phyloP scores from a whole-genome alignment of 192 early-diverging fungal genomes.

The Dissophora ornata region DNA sequence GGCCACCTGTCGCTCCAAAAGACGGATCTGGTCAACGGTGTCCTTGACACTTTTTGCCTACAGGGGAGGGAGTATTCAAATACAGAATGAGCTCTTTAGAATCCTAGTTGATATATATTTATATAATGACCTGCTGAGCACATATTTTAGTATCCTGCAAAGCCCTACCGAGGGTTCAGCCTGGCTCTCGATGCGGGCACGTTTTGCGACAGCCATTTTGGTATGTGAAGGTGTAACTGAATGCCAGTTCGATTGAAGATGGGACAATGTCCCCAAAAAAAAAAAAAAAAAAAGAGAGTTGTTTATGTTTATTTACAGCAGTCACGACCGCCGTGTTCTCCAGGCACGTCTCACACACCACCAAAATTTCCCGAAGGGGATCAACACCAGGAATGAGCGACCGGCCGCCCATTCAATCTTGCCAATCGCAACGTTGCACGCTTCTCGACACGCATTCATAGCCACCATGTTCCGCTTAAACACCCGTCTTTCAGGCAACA shows the following conservation, averaged over 20 bases:
- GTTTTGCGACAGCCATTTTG: constrained; percentile 49
- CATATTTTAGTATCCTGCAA: too few species aligned
- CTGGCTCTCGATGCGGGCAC: constrained; percentile 22
- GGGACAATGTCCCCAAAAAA: neutral
- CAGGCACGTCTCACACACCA: too few species aligned
- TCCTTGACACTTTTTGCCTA: constrained; percentile 46
- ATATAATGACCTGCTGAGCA: too few species aligned
- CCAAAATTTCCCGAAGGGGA: too few species aligned
- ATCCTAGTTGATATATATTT: too few species aligned
- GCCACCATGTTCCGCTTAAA: constrained; percentile 37
- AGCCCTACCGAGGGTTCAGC: constrained; percentile 24
- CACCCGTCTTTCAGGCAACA: constrained; percentile 24
- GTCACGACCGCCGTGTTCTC: too few species aligned
- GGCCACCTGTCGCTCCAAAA: constrained; percentile 72
- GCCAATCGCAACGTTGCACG: too few species aligned
- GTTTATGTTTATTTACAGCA: neutral
- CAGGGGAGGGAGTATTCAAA: too few species aligned
- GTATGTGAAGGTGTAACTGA: neutral
- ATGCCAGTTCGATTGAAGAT: too few species aligned
- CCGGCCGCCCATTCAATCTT: too few species aligned
- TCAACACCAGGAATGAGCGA: too few species aligned
- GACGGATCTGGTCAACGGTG: constrained; percentile 56
- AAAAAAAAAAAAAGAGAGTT: constrained; percentile 20
- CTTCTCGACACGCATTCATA: neutral
- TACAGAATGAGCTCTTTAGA: too few species aligned